Evolutionary conservation across 2,329 filamentous ascomycete genomes (phyloP), one percentile per base, ranked within the genome.

Genomic region (Trichoderma sp.): DNA sequence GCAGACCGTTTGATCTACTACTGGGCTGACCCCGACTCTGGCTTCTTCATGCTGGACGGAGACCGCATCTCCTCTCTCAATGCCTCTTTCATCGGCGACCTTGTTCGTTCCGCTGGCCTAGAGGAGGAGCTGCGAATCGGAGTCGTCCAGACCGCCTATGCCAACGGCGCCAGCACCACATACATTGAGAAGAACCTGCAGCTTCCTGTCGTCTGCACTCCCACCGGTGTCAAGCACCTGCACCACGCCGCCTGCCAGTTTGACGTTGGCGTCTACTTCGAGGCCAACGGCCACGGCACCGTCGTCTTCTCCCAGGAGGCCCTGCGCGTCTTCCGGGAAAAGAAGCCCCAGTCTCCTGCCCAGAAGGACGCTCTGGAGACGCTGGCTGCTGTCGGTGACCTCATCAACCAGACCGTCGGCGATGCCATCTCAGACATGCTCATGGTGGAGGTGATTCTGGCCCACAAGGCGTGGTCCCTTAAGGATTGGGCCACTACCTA

Each of bases 381-480:
- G 9, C 92, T 99, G 1, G 89, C 91, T 71, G 95, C 95, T 12
- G 89, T 97, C 72, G 93, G 93, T 68, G 94, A 98, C 80, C 90
- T 99, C 78, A 97, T 99, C 88, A 99, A 99, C 88, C 97, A 99
- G 87, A 97, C 97, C 1, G 96, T 98, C 64, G 97, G 97, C 71
- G 97, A 99, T 83, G 97, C 97, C 64, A 90, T 99, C 75, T 98
- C 95, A 1, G 97, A 99, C 85, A 94, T 98, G 90, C 91, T 99
- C 63, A 92, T 99, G 81, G 95, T 98, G 53, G 97, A 99, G 85
- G 94, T 96, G 41, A 97, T 98, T 79, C 92, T 99, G 56, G 95
- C 97, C 7, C 95, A 98, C 89, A 98, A 98, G 87, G 90, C 89
- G 79, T 99, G 95, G 95, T 92, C 91, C 31, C 92, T 95, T 63